Conservation (phyloP, 1,139 yeast genomes). For the Kluyveromyces sp. region DNA sequence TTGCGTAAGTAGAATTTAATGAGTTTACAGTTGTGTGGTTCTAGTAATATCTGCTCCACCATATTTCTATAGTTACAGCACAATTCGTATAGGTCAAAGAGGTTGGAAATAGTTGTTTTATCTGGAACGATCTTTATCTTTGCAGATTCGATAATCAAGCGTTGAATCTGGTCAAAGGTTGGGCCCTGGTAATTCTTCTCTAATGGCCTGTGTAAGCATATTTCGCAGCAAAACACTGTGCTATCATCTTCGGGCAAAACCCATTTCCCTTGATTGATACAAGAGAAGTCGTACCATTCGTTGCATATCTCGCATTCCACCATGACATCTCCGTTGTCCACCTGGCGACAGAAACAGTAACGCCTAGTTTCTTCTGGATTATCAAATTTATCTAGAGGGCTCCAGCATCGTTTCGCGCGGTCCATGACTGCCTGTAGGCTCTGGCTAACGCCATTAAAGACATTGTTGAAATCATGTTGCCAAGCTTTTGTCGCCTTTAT, state of each 20-base stretch:
- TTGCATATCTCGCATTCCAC: slow-evolving; percentile 71
- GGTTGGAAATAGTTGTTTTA: slow-evolving; percentile 23
- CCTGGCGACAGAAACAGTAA: slow-evolving; percentile 66
- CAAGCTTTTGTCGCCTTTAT: slow-evolving; percentile 35
- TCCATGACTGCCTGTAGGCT: slow-evolving; percentile 2
- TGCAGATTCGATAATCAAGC: slow-evolving; percentile 27
- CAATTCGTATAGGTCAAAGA: slow-evolving; percentile 7
- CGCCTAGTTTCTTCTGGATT: slow-evolving; percentile 18
- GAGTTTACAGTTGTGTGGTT: slow-evolving; percentile 15
- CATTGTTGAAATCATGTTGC: slow-evolving; percentile 37
- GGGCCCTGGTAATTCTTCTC: neutral
- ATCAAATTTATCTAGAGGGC: slow-evolving; percentile 8
- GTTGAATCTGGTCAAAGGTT: neutral
- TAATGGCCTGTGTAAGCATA: slow-evolving; percentile 39
- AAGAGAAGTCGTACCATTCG: slow-evolving; percentile 74
- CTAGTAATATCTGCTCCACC: neutral
- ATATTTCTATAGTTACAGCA: neutral
- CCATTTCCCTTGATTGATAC: slow-evolving; percentile 42
- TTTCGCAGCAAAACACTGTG: slow-evolving; percentile 55
- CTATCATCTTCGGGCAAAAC: slow-evolving; percentile 29
- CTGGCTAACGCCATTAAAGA: slow-evolving; percentile 36
- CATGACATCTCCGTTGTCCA: slow-evolving; percentile 62
- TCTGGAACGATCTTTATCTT: slow-evolving; percentile 39
- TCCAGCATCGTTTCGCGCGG: neutral
- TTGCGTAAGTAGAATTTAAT: slow-evolving; percentile 40